Percentiles rank a stretch among this genome's conserved stretches.
These are phyloP conservation scores for Backusella mclennaniae DNA, from an alignment of 192 early-diverging fungal species.

Conservation along the genomic window DNA sequence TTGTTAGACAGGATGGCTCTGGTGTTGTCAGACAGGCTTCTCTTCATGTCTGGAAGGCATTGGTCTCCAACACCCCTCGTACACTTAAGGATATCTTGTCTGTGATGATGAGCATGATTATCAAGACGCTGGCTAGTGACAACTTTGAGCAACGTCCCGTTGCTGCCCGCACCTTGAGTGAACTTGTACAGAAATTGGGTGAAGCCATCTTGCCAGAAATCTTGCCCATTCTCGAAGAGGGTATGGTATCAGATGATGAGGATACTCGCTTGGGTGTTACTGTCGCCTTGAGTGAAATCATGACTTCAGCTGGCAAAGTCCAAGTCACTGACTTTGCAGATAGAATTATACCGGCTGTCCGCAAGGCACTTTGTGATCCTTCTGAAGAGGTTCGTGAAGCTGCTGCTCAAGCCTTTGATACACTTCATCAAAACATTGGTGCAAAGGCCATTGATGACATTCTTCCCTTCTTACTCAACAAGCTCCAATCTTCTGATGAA, in stretches of 20 bases:
- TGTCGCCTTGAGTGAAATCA: slow-evolving; percentile 90
- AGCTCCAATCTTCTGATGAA: slow-evolving; percentile 61
- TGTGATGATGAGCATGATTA: slow-evolving; percentile 88
- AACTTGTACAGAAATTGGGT: slow-evolving; percentile 93
- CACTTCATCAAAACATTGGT: slow-evolving; percentile 87
- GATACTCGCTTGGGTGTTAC: slow-evolving; percentile 90
- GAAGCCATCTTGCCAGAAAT: slow-evolving; percentile 85
- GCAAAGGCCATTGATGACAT: slow-evolving; percentile 92
- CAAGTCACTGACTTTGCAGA: slow-evolving; percentile 84
- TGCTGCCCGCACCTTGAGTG: slow-evolving; percentile 89
- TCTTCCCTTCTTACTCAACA: slow-evolving; percentile 84
- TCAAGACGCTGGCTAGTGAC: slow-evolving; percentile 74
- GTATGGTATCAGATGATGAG: slow-evolving; percentile 64
- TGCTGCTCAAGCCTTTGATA: slow-evolving; percentile 94
- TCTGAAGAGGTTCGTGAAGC: slow-evolving; percentile 88
- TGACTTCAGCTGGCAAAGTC: slow-evolving; percentile 77
- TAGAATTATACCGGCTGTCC: slow-evolving; percentile 79
- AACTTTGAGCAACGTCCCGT: slow-evolving; percentile 79
- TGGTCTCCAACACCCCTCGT: slow-evolving; percentile 95
- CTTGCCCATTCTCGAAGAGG: slow-evolving; percentile 87
- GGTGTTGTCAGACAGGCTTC: slow-evolving; percentile 86
- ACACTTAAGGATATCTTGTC: slow-evolving; percentile 94
- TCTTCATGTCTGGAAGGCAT: slow-evolving; percentile 91
- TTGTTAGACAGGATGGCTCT: slow-evolving; percentile 81
- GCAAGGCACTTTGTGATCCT: slow-evolving; percentile 82